Percentiles rank a stretch among this genome's conserved stretches.
Evolutionary conservation across 345 rosid genomes (phyloP).

Genomic region (Euclidium syriacum): DNA sequence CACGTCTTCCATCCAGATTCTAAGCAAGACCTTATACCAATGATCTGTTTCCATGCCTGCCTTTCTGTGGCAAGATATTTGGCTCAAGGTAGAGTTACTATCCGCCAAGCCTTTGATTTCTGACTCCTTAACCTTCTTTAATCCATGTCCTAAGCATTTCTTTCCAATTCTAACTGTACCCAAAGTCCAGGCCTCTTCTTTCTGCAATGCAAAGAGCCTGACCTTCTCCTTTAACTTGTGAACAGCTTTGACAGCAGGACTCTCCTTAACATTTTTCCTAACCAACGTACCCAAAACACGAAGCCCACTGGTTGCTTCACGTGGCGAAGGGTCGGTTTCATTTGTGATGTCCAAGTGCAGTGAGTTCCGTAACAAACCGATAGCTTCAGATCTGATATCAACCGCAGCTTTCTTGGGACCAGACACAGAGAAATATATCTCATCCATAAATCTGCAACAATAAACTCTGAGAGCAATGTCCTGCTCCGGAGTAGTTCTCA

Average conservation of each 20-base stretch:
- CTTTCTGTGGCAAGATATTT: conserved; percentile 67
- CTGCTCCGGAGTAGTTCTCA: conserved; percentile 10
- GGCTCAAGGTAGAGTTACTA: conserved; percentile 53
- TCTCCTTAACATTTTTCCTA: conserved; percentile 50
- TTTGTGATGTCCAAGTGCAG: conserved; percentile 48
- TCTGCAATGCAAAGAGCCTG: conserved; percentile 56
- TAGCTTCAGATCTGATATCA: conserved; percentile 49
- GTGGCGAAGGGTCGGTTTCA: conserved; percentile 40
- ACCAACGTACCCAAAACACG: conserved; percentile 64
- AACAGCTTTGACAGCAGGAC: conserved; percentile 59
- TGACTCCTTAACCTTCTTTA: conserved; percentile 87
- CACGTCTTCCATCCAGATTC: conserved; percentile 70
- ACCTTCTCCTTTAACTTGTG: conserved; percentile 91
- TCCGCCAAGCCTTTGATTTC: conserved; percentile 79
- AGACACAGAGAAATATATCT: conserved; percentile 65
- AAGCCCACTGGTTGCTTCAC: conserved; percentile 46
- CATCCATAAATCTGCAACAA: conserved; percentile 83
- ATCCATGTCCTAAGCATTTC: conserved; percentile 89
- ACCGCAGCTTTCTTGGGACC: conserved; percentile 59
- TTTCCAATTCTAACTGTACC: conserved; percentile 76
- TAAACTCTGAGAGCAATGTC: conserved; percentile 42
- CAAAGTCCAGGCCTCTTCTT: conserved; percentile 74
- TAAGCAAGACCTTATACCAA: conserved; percentile 70
- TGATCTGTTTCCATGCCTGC: conserved; percentile 92
- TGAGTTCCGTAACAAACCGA: conserved; percentile 41